These are phyloP conservation scores for Cordyceps fumosorosea DNA, from an alignment of 2,329 filamentous ascomycete genomes.

Conservation along the genomic window DNA sequence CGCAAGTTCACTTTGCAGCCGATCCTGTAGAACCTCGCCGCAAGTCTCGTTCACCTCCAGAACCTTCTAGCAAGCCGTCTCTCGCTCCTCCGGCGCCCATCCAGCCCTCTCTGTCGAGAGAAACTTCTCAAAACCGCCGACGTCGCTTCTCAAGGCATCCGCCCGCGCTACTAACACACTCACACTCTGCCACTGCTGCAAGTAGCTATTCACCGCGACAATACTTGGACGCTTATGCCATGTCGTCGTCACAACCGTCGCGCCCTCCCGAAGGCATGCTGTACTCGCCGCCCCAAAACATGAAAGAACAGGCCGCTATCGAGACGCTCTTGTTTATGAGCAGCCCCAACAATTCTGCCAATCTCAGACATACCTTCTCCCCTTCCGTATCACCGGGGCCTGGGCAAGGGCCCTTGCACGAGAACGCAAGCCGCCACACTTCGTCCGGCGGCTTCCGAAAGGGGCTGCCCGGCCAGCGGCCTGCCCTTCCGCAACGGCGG, in stretches of 20 bases:
- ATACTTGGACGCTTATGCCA: conserved; percentile 33
- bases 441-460: conserved; percentile 47
- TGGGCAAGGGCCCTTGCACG: conserved; percentile 15
- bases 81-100: conserved; percentile 51
- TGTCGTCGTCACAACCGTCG: conserved; percentile 27
- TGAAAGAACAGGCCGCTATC: conserved; percentile 73
- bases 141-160: conserved; percentile 44
- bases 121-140: conserved; percentile 37
- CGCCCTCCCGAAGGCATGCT: conserved; percentile 47
- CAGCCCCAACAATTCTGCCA: conserved; percentile 65
- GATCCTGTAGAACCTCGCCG: conserved; percentile 17
- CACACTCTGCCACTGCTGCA: conserved; percentile 40
- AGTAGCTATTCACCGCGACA: conserved; percentile 28
- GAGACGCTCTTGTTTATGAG: conserved; percentile 78
- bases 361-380: conserved; percentile 50
- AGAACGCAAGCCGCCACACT: conserved; percentile 23
- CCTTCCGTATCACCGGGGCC: conserved; percentile 31
- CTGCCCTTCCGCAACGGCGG: conserved; percentile 35
- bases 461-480: conserved; percentile 43
- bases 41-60: conserved; percentile 33
- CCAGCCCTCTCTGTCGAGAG: conserved; percentile 42
- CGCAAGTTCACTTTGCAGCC: conserved; percentile 23
- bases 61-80: conserved; percentile 26
- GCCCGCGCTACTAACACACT: conserved; percentile 43
- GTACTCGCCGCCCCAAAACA: conserved; percentile 58